These are phyloP conservation scores for Marasmius tenuissimus DNA, from an alignment of 1,284 basidiomycete species.

Conservation along the genomic window DNA sequence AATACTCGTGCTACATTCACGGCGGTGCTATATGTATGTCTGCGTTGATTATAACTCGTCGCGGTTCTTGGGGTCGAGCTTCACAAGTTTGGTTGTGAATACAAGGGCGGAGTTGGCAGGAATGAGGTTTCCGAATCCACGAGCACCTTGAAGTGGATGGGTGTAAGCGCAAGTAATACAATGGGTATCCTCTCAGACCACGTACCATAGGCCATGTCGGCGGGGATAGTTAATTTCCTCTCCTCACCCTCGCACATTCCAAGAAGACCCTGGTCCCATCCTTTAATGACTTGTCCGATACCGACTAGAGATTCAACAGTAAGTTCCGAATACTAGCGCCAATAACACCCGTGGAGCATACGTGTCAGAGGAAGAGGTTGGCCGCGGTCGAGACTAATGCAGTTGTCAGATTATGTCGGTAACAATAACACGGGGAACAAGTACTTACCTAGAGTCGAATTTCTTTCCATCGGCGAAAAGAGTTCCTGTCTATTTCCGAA, in stretches of 20 bases:
- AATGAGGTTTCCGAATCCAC: slow-evolving; percentile 78
- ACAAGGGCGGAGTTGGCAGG: slow-evolving; percentile 84
- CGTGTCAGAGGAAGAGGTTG: slow-evolving; percentile 68
- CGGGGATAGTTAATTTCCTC: slow-evolving; percentile 86
- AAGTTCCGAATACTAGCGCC: not conserved
- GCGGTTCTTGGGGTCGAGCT: slow-evolving; percentile 35
- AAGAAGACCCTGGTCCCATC: slow-evolving; percentile 77
- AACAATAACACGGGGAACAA: not conserved
- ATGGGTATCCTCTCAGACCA: slow-evolving; percentile 11
- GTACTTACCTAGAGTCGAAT: slow-evolving; percentile 77
- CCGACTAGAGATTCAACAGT: slow-evolving; percentile 53
- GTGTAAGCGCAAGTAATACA: not conserved
- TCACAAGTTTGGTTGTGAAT: slow-evolving; percentile 85
- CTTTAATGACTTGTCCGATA: slow-evolving; percentile 77
- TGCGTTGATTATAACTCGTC: slow-evolving; percentile 13
- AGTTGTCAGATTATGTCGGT: not conserved
- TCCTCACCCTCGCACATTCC: slow-evolving; percentile 92
- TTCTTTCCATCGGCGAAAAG: slow-evolving; percentile 69
- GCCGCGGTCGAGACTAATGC: slow-evolving; percentile 60
- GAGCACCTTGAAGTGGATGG: slow-evolving; percentile 50
- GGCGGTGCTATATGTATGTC: not conserved
- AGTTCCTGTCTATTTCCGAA: slow-evolving; percentile 62
- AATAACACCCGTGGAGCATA: slow-evolving; percentile 31
- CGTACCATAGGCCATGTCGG: slow-evolving; percentile 79
- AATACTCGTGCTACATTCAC: not conserved